phyloP scores from a whole-genome alignment of 1,284 basidiomycete species.

The Apiotrichum gamsii region DNA sequence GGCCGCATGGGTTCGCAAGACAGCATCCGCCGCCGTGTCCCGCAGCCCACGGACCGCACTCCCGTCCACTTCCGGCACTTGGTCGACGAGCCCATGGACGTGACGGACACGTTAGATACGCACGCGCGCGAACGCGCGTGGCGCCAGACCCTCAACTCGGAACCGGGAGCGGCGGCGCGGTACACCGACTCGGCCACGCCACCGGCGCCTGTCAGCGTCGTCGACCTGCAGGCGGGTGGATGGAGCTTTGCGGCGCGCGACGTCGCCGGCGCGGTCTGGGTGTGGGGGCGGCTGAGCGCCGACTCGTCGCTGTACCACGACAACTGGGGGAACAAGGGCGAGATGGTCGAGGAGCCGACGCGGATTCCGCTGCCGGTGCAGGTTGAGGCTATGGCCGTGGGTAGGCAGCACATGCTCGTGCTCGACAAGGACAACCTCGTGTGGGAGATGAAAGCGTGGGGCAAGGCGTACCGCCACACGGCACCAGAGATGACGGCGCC shows the following conservation, averaged over 20 bases:
- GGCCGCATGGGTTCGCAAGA: too few species aligned
- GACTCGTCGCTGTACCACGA: too few species aligned
- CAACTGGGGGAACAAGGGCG: slow-evolving; percentile 27
- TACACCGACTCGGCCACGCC: neutral
- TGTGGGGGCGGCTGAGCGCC: too few species aligned
- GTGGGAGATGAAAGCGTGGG: slow-evolving; percentile 41
- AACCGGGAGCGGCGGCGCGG: neutral
- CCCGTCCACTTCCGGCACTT: neutral
- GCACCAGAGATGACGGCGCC: slow-evolving; percentile 30
- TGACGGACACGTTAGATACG: neutral
- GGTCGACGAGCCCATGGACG: slow-evolving; percentile 1
- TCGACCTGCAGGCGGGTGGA: slow-evolving; percentile 68
- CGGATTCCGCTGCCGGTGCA: slow-evolving; percentile 34
- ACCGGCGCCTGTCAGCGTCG: slow-evolving; percentile 52
- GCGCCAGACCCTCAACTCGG: neutral
- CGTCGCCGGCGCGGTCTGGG: slow-evolving; percentile 63
- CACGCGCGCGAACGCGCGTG: neutral
- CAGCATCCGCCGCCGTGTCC: too few species aligned
- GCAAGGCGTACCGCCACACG: slow-evolving; percentile 39
- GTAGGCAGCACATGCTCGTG: slow-evolving; percentile 35
- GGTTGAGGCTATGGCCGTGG: slow-evolving; percentile 29
- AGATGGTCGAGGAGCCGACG: slow-evolving; percentile 27
- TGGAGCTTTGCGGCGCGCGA: slow-evolving; percentile 57
- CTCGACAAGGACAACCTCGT: slow-evolving; percentile 42
- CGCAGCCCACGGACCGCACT: too few species aligned